Conservation (phyloP, 495 filamentous ascomycete species). For the Niebla homalea region DNA sequence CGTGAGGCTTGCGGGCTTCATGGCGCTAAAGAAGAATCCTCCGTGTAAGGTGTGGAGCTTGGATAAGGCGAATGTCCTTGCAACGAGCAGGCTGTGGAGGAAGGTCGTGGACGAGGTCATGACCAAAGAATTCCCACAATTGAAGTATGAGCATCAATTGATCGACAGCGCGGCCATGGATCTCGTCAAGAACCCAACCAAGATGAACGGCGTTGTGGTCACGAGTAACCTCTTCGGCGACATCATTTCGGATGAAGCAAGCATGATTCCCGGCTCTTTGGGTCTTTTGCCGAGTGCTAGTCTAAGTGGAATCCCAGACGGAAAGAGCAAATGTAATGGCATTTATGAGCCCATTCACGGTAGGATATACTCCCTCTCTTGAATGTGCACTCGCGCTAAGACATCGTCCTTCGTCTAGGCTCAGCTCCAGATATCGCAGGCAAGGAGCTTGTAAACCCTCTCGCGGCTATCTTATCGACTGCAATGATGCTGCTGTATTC, state of each 20-base stretch:
- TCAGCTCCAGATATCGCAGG: conserved; percentile 70
- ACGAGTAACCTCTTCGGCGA: conserved; percentile 95
- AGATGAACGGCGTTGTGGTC: conserved; percentile 83
- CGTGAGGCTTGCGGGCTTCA: conserved; percentile 64
- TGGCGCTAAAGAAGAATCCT: conserved; percentile 69
- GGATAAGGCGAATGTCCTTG: conserved; percentile 96
- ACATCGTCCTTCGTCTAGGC: conserved; percentile 20
- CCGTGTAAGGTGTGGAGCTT: conserved; percentile 75
- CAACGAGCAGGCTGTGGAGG: conserved; percentile 80
- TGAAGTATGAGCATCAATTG: conserved; percentile 76
- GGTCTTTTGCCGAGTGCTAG: conserved; percentile 84
- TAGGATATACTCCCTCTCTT: background rate
- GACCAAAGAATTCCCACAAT: conserved; percentile 73
- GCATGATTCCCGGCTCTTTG: conserved; percentile 85
- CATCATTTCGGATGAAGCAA: conserved; percentile 93
- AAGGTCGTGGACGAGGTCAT: conserved; percentile 70
- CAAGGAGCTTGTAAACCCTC: conserved; percentile 71
- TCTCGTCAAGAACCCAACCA: conserved; percentile 87
- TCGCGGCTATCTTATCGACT: conserved; percentile 46
- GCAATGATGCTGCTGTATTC: conserved; percentile 92
- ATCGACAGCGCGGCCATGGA: conserved; percentile 96
- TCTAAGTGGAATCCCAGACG: conserved; percentile 76
- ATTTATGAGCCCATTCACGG: conserved; percentile 99
- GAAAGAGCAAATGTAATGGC: conserved; percentile 33
- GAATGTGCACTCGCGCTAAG: background rate